Percentiles rank a stretch among this genome's conserved stretches.
Evolutionary conservation across 768 basidiomycete species (phyloP).

Genomic region (Amanita muscaria): DNA sequence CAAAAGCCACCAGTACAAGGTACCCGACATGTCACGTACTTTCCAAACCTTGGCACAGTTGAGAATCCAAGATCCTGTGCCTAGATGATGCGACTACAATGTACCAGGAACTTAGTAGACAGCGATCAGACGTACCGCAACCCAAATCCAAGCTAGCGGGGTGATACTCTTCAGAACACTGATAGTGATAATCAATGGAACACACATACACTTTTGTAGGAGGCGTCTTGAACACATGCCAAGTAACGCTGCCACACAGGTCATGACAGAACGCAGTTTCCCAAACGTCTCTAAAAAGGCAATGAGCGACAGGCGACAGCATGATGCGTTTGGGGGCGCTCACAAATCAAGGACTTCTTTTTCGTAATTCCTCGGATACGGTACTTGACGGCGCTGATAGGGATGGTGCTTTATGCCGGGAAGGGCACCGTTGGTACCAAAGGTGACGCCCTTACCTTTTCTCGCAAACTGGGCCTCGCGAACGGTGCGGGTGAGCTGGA

Average conservation of each 20-base stretch:
- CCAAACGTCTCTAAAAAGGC: slow-evolving; percentile 53
- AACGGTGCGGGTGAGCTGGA: slow-evolving; percentile 42
- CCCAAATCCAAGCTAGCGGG: slow-evolving; percentile 55
- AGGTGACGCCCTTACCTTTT: slow-evolving; percentile 32
- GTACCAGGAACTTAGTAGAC: background rate
- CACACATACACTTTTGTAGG: slow-evolving; percentile 53
- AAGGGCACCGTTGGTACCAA: slow-evolving; percentile 21
- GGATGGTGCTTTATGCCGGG: slow-evolving; percentile 50
- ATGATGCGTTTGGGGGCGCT: slow-evolving; percentile 20
- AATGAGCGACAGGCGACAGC: slow-evolving; percentile 9
- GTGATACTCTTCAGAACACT: no score
- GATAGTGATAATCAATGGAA: slow-evolving; percentile 1
- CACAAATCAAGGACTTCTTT: slow-evolving; percentile 57
- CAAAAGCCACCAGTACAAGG: slow-evolving; percentile 3
- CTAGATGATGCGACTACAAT: slow-evolving; percentile 23
- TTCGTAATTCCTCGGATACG: slow-evolving; percentile 65
- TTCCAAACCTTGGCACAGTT: slow-evolving; percentile 59
- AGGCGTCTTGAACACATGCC: slow-evolving; percentile 52
- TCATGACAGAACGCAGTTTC: slow-evolving; percentile 48
- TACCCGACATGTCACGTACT: slow-evolving; percentile 26
- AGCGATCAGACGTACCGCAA: slow-evolving; percentile 41
- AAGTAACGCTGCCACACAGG: slow-evolving; percentile 50
- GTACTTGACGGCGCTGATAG: slow-evolving; percentile 39
- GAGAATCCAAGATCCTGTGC: slow-evolving; percentile 69
- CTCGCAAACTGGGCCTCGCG: slow-evolving; percentile 48